Evolutionary conservation across 129 eudicot genomes (phyloP).

Genomic region (Helianthus tuberosus): DNA sequence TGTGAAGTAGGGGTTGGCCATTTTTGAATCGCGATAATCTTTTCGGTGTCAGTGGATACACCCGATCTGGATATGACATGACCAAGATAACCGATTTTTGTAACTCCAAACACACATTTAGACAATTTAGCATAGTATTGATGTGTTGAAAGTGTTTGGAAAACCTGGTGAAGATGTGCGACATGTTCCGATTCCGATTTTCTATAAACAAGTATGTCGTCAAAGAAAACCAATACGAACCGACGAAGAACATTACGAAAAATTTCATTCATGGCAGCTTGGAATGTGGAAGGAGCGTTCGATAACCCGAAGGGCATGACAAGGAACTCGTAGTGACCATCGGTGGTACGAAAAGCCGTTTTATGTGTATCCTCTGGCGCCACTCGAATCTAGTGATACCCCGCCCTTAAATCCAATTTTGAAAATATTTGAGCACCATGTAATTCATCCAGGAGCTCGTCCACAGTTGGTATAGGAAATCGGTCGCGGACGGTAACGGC

Average conservation of each 20-base stretch:
- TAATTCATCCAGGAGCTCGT: not conserved
- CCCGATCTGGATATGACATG: not conserved
- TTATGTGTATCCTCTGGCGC: not conserved
- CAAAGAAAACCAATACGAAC: too few species aligned
- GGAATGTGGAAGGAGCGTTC: not conserved
- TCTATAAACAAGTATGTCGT: too few species aligned
- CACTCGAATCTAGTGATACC: not conserved
- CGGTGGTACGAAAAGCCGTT: not conserved
- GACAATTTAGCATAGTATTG: not conserved
- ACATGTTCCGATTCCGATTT: not conserved
- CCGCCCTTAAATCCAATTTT: not conserved
- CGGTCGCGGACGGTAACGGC: too few species aligned
- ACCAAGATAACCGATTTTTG: not conserved
- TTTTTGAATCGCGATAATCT: not conserved
- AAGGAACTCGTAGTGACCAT: slow-evolving; percentile 7
- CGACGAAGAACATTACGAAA: too few species aligned
- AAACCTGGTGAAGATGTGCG: not conserved
- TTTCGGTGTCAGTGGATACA: not conserved
- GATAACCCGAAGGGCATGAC: not conserved
- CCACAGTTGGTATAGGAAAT: not conserved
- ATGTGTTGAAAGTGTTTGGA: not conserved
- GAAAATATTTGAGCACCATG: not conserved
- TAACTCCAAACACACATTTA: not conserved
- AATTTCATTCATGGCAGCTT: too few species aligned
- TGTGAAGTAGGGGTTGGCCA: not conserved